Evolutionary conservation across 345 rosid genomes (phyloP).

Genomic region (Ceriops decandra): DNA sequence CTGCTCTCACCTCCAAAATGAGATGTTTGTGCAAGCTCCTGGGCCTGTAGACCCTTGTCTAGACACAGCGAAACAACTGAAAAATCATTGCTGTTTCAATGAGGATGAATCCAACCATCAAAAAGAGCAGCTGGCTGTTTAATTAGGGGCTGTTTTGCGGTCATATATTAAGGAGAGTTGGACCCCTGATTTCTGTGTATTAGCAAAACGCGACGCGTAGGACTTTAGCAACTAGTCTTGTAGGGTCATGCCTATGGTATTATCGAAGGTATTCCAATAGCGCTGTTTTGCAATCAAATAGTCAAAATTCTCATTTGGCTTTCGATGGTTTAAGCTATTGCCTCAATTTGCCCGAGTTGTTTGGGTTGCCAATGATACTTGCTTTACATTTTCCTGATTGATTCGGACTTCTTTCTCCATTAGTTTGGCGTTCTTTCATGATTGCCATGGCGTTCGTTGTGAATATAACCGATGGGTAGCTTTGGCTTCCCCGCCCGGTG

Average conservation of each 20-base stretch:
- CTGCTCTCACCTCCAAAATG: slow-evolving; percentile 45
- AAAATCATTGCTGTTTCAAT: slow-evolving; percentile 29
- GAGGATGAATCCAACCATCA: slow-evolving; percentile 49
- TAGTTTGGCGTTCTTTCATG: neutral
- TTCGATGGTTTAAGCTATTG: slow-evolving; percentile 19
- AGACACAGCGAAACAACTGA: slow-evolving; percentile 13
- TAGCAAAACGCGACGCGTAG: neutral
- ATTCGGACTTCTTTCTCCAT: neutral
- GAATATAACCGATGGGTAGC: too few relatives aligned
- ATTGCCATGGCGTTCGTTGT: too few relatives aligned
- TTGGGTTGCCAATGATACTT: slow-evolving; percentile 18
- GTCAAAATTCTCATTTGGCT: slow-evolving; percentile 8
- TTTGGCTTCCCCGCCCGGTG: too few relatives aligned
- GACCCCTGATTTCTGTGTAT: slow-evolving; percentile 4
- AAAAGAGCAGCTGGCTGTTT: slow-evolving; percentile 38
- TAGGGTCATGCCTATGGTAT: slow-evolving; percentile 5
- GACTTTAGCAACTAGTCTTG: neutral
- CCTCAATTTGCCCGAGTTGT: slow-evolving; percentile 28
- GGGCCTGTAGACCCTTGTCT: slow-evolving; percentile 15
- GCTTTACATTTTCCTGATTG: neutral
- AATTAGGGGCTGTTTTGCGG: neutral
- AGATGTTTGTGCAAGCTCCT: slow-evolving; percentile 43
- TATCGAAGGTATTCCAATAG: neutral
- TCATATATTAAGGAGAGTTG: neutral
- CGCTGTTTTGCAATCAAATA: neutral